phyloP scores from a whole-genome alignment of 2,329 filamentous ascomycete genomes.

The Epichloe aotearoae region DNA sequence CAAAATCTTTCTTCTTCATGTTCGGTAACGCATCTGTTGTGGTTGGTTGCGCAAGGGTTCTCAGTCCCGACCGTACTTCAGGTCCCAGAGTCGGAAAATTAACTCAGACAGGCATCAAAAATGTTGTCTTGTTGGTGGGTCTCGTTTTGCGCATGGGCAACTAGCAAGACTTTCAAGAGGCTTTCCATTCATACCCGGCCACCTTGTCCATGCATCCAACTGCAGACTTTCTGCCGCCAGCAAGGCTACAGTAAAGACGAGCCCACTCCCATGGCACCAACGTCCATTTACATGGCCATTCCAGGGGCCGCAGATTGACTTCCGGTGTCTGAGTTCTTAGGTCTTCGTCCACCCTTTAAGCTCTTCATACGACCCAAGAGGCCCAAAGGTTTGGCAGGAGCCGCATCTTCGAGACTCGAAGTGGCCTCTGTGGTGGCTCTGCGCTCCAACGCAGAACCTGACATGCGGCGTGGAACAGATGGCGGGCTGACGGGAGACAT shows the following conservation, averaged over 20 bases:
- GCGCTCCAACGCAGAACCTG: slow-evolving; percentile 42
- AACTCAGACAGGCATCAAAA: background rate
- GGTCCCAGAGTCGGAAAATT: too few relatives aligned
- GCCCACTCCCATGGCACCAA: slow-evolving; percentile 7
- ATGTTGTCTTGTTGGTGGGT: background rate
- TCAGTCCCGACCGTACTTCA: background rate
- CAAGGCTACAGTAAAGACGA: background rate
- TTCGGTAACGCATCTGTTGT: background rate
- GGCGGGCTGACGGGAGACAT: slow-evolving; percentile 46
- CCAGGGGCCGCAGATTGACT: slow-evolving; percentile 15
- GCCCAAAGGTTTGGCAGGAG: slow-evolving; percentile 38
- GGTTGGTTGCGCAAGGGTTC: too few relatives aligned
- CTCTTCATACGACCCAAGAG: slow-evolving; percentile 72
- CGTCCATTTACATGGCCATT: slow-evolving; percentile 24
- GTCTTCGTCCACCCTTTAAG: slow-evolving; percentile 53
- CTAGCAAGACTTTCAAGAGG: background rate
- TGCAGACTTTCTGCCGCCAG: background rate
- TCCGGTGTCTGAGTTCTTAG: slow-evolving; percentile 17
- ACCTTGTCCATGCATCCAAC: background rate
- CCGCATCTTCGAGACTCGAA: slow-evolving; percentile 25
- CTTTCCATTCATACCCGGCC: background rate
- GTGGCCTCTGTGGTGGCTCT: slow-evolving; percentile 47
- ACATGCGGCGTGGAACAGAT: slow-evolving; percentile 25
- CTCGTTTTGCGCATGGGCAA: background rate
- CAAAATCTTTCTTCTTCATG: background rate